Percentiles rank a stretch among this genome's conserved stretches.
Evolutionary conservation across 1,284 basidiomycete genomes (phyloP).

Genomic region (Gomphus bonarii): DNA sequence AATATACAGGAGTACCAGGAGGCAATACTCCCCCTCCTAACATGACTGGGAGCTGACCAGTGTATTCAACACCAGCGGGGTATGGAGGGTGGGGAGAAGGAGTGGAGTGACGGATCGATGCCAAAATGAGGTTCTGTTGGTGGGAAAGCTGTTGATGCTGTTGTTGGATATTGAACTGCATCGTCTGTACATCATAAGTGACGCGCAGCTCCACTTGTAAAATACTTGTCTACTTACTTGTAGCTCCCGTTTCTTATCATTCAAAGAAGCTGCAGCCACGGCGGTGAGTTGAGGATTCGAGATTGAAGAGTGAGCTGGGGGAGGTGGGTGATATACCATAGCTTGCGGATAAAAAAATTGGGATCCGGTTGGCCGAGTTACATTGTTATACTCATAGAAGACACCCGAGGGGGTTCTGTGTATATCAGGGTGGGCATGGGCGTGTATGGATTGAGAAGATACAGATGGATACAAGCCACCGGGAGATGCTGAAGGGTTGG

Average conservation of each 20-base stretch:
- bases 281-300: conserved; percentile 33
- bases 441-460: conserved; percentile 34
- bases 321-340: conserved; percentile 45
- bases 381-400: conserved; percentile 50
- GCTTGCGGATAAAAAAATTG: conserved; percentile 57
- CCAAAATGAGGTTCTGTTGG: conserved; percentile 31
- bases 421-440: conserved; percentile 32
- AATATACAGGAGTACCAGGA: conserved; percentile 33
- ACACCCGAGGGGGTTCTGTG: conserved; percentile 37
- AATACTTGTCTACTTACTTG: conserved; percentile 33
- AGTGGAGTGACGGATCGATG: conserved; percentile 28
- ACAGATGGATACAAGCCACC: conserved; percentile 38
- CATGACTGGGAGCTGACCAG: conserved; percentile 36
- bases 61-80: conserved; percentile 35
- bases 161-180: conserved; percentile 40
- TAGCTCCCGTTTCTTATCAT: conserved; percentile 49
- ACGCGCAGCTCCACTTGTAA: conserved; percentile 7
- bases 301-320: conserved; percentile 40
- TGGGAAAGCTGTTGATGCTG: conserved; percentile 29
- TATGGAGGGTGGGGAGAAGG: conserved; percentile 31
- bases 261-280: conserved; percentile 24
- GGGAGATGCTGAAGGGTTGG: conserved; percentile 28
- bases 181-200: conserved; percentile 1
- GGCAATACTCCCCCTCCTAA: conserved; percentile 17
- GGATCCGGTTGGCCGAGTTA: conserved; percentile 36